Percentiles rank a stretch among this genome's conserved stretches.
Conservation (phyloP, 345 rosid species). For the Hibiscus trionum region DNA sequence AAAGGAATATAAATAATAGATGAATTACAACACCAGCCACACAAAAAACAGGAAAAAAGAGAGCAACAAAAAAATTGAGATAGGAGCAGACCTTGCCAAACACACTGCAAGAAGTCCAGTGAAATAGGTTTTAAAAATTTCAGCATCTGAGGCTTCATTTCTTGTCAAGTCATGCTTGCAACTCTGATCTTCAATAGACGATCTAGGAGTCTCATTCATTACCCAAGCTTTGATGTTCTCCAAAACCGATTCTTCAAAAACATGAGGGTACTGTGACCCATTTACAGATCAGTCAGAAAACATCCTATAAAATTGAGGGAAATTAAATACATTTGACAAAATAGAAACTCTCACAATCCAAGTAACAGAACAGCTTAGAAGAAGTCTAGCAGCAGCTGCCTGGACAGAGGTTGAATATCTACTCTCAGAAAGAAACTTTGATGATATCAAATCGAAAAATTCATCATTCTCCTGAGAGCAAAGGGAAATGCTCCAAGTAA, state of each 20-base stretch:
- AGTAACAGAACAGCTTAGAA: conserved; percentile 65
- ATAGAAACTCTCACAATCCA: conserved; percentile 48
- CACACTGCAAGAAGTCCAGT: conserved; percentile 92
- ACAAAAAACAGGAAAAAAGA: conserved; percentile 15
- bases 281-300: conserved; percentile 7
- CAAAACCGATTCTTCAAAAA: conserved; percentile 72
- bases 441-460: conserved; percentile 86
- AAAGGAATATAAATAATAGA: background rate
- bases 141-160: conserved; percentile 66
- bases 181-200: conserved; percentile 41
- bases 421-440: conserved; percentile 72
- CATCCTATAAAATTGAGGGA: background rate
- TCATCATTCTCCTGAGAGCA: conserved; percentile 83
- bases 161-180: conserved; percentile 37
- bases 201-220: conserved; percentile 59
- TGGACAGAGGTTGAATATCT: conserved; percentile 62
- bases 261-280: conserved; percentile 68
- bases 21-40: background rate
- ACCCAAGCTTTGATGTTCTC: conserved; percentile 83
- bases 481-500: background rate
- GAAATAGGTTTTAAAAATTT: conserved; percentile 79
- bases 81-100: conserved; percentile 54
- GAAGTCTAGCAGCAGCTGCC: conserved; percentile 85
- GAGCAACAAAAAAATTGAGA: background rate
- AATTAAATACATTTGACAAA: conserved; percentile 6